Conservation (phyloP, 176 grass and related monocot species). For the Tillandsia fasciculata region DNA sequence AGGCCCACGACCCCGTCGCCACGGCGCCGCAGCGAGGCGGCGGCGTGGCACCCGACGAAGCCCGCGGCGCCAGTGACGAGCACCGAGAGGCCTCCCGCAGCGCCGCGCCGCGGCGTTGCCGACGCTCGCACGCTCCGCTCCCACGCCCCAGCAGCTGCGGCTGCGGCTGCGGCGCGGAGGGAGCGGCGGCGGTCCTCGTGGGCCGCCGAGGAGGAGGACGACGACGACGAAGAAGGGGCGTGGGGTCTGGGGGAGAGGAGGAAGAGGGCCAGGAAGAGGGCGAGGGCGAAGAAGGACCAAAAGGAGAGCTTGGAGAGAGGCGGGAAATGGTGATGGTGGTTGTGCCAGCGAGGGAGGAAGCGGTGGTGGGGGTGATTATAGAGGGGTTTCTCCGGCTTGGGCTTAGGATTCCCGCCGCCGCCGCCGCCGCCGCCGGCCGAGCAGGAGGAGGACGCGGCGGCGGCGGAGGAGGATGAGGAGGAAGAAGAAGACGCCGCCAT, state of each 20-base stretch:
- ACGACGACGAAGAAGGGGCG: conserved; percentile 16
- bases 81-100: conserved; percentile 18
- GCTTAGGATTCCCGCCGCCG: conserved; percentile 1
- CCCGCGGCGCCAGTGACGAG: conserved; percentile 35
- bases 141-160: conserved; percentile 26
- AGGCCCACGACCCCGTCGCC: conserved; percentile 39
- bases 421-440: neutral
- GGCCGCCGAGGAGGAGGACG: neutral
- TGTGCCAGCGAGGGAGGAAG: conserved; percentile 2
- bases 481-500: conserved; percentile 13
- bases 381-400: conserved; percentile 1
- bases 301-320: conserved; percentile 19
- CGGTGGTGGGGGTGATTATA: conserved; percentile 8
- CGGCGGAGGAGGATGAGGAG: neutral
- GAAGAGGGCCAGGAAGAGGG: conserved; percentile 29
- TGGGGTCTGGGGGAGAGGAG: conserved; percentile 16
- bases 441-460: neutral
- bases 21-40: conserved; percentile 19
- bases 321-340: conserved; percentile 9
- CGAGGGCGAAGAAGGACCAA: conserved; percentile 18
- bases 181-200: neutral
- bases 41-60: conserved; percentile 33
- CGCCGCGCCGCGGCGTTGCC: conserved; percentile 8
- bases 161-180: conserved; percentile 1
- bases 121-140: conserved; percentile 32